Conservation (phyloP, 2,329 filamentous ascomycete species). For the Ceratocystis diversiconidia region DNA sequence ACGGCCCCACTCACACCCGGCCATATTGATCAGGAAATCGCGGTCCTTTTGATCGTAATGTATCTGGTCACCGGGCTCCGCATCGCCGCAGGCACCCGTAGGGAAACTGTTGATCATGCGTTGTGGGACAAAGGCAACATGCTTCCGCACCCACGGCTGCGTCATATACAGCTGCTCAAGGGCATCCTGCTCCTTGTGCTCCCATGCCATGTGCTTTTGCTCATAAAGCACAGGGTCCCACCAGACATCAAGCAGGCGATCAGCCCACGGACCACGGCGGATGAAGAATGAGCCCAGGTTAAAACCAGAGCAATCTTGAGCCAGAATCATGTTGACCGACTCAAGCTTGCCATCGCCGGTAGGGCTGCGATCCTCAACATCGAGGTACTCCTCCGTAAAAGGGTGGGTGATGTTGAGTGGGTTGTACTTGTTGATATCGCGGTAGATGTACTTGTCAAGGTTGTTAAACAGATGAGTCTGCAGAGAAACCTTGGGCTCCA, state of each 20-base stretch:
- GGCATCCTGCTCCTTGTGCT: conserved; percentile 95
- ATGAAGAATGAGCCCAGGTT: conserved; percentile 95
- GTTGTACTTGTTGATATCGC: conserved; percentile 94
- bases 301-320: conserved; percentile 91
- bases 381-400: conserved; percentile 57
- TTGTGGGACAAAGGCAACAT: conserved; percentile 79
- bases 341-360: conserved; percentile 61
- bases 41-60: conserved; percentile 78
- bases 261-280: conserved; percentile 72
- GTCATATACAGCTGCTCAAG: conserved; percentile 81
- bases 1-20: conserved; percentile 88
- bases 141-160: conserved; percentile 83
- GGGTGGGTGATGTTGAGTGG: conserved; percentile 88
- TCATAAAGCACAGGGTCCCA: conserved; percentile 98
- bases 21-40: conserved; percentile 97
- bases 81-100: conserved; percentile 67
- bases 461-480: conserved; percentile 82
- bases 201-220: conserved; percentile 98
- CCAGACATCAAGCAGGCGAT: conserved; percentile 86
- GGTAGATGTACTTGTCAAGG: conserved; percentile 61
- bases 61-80: conserved; percentile 54
- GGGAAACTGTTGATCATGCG: conserved; percentile 92
- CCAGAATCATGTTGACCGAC: conserved; percentile 76
- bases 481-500: conserved; percentile 85
- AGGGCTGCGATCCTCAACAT: conserved; percentile 55